Evolutionary conservation across 371 early-diverging fungal species (phyloP), one percentile per base, ranked within the genome.

Genomic region (Blakeslea trispora): DNA sequence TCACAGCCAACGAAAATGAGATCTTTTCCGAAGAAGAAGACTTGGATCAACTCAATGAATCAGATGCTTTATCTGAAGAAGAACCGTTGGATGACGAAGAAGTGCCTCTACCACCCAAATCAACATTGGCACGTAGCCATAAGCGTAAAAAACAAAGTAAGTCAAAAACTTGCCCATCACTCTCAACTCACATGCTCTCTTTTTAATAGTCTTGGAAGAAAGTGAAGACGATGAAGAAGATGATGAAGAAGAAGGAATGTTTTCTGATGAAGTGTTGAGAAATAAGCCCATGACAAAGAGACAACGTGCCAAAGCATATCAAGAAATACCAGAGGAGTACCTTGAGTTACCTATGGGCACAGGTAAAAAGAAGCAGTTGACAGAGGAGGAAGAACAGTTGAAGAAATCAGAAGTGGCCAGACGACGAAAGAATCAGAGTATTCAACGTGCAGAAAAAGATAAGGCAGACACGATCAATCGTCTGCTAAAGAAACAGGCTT

Each of bases 381-480:
- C 90, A 1, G 82, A 79, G 24, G 90, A 89, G 57, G 90, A 89
- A 50, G 68, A 85, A 43, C 86, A 89, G 0, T 63, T 89, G 34
- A 74, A 81, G 55, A 81, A 76, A 65, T 88, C 88, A n/a, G 90
- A 89, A 68, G 82, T 85, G 22, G 85, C 88, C 1, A 81, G 90
- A 54, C 79, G 87, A 22, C 80, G 90, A 58, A 89, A 89, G 68
- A 89, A 89, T 62, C 89, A 88, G 58, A 89, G 86, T 37, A 78
- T 84, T 39, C 88, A 89, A 66, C 76, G 87, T 31, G 88, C 88
- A 10, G 90, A 89, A 62, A 88, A 88, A 60, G 84, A 88, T 46
- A 89, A 89, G 63, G 79, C 81, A 69, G 90, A 89, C 45, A 89
- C 89, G 0, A 89, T 89, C 63, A 89, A 88, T 58, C 75, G 87